Percentiles rank a stretch among this genome's conserved stretches.
Evolutionary conservation across 208 protist genomes (phyloP).

Genomic region (Phytomonas francai): DNA sequence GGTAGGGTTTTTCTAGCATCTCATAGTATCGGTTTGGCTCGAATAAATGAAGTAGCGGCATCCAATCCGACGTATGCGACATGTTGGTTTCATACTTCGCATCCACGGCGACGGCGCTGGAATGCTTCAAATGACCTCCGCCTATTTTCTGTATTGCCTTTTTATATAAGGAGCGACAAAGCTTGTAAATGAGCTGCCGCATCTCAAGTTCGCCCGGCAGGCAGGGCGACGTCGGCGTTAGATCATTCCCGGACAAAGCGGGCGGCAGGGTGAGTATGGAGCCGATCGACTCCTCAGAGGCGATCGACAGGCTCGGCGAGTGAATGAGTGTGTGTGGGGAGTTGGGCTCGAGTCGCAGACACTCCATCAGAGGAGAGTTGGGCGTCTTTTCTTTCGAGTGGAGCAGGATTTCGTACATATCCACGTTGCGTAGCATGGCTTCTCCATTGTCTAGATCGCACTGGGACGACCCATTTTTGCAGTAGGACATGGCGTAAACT

Average conservation of each 20-base stretch:
- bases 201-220: conserved; percentile 24
- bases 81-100: conserved; percentile 57
- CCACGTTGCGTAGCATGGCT: conserved; percentile 10
- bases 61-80: conserved; percentile 63
- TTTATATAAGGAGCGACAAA: conserved; percentile 67
- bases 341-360: conserved; percentile 21
- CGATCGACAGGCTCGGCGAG: conserved; percentile 18
- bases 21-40: conserved; percentile 62
- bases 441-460: conserved; percentile 1
- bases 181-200: conserved; percentile 56
- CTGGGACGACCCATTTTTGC: not conserved
- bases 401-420: conserved; percentile 24
- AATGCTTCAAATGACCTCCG: conserved; percentile 17
- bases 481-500: not conserved
- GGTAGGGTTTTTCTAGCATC: conserved; percentile 8
- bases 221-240: not conserved
- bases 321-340: not conserved
- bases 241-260: not conserved
- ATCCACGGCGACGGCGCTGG: conserved; percentile 20
- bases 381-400: conserved; percentile 12
- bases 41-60: conserved; percentile 78
- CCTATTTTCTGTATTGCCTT: conserved; percentile 42
- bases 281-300: conserved; percentile 54
- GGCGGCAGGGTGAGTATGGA: conserved; percentile 27
- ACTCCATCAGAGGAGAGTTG: conserved; percentile 37